Percentiles rank a stretch among this genome's conserved stretches.
Evolutionary conservation across 2,329 filamentous ascomycete genomes (phyloP).

Genomic region (Fusarium chaquense): DNA sequence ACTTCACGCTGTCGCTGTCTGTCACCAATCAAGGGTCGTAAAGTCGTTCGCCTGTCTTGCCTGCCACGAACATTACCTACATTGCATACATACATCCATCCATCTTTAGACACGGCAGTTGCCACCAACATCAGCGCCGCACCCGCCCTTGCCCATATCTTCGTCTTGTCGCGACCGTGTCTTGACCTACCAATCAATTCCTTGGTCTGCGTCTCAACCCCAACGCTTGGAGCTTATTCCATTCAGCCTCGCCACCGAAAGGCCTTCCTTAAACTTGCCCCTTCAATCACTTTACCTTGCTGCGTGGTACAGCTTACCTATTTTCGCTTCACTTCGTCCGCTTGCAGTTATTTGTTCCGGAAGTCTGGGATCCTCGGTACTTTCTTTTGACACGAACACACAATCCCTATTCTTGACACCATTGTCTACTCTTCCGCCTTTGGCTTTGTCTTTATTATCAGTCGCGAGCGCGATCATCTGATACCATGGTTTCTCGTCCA

Average conservation of each 20-base stretch:
- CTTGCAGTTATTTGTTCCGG: constrained; percentile 2
- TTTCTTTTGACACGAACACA: constrained; percentile 8
- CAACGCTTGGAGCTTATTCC: constrained; percentile 43
- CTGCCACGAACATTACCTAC: constrained; percentile 5
- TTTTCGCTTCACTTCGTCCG: constrained; percentile 6
- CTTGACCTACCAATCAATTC: constrained; percentile 9
- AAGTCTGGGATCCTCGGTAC: constrained; percentile 2
- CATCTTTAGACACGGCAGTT: constrained; percentile 24
- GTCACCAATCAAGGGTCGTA: constrained; percentile 32
- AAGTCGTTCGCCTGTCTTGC: constrained; percentile 1
- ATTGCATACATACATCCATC: background rate
- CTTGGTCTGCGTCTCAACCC: constrained; percentile 26
- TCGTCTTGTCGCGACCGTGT: constrained; percentile 7
- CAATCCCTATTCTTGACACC: background rate
- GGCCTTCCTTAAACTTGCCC: constrained; percentile 14
- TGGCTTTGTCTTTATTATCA: constrained; percentile 1
- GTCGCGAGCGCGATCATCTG: constrained; percentile 41
- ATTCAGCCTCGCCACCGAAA: constrained; percentile 42
- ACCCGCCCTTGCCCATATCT: constrained; percentile 14
- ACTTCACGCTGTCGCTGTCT: constrained; percentile 9
- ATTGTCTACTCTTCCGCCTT: constrained; percentile 9
- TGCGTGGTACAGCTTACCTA: constrained; percentile 5
- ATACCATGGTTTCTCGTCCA: constrained; percentile 61
- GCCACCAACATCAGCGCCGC: constrained; percentile 25
- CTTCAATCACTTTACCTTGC: constrained; percentile 4